Conservation (phyloP, 768 basidiomycete genomes). For the Panaeolus papilionaceus region DNA sequence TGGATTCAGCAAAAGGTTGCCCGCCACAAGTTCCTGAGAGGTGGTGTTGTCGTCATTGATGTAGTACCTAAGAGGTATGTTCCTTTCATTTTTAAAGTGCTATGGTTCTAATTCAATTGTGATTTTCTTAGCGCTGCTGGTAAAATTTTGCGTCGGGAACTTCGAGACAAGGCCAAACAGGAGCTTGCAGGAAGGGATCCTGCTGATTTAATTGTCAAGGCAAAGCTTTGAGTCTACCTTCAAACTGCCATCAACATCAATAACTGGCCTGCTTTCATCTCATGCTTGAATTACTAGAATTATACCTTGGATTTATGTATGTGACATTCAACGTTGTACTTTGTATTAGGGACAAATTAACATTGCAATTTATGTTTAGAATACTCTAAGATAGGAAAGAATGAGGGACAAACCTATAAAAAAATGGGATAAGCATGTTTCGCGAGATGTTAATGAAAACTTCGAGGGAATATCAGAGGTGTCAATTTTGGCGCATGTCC, state of each 20-base stretch:
- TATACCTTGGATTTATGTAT: not conserved
- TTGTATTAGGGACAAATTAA: not conserved
- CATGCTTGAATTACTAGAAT: not conserved
- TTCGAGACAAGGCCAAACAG: slow-evolving; percentile 69
- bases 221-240: slow-evolving; percentile 37
- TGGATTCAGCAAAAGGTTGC: slow-evolving; percentile 79
- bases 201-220: slow-evolving; percentile 35
- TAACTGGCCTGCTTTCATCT: not conserved
- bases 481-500: slow-evolving; percentile 87
- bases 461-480: slow-evolving; percentile 43
- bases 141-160: slow-evolving; percentile 83
- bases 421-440: slow-evolving; percentile 14
- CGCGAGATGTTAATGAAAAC: slow-evolving; percentile 10
- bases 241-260: too few species aligned
- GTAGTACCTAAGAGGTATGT: slow-evolving; percentile 72
- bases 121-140: slow-evolving; percentile 69
- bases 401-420: not conserved
- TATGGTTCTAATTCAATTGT: not conserved
- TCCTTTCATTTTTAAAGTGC: not conserved
- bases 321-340: too few species aligned
- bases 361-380: not conserved
- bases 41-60: slow-evolving; percentile 71
- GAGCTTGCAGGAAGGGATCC: slow-evolving; percentile 54
- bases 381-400: not conserved
- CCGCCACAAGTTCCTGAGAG: slow-evolving; percentile 79